Base-by-base conservation (phyloP, 1,284 basidiomycete genomes). In the Leucoagaricus sp. region DNA sequence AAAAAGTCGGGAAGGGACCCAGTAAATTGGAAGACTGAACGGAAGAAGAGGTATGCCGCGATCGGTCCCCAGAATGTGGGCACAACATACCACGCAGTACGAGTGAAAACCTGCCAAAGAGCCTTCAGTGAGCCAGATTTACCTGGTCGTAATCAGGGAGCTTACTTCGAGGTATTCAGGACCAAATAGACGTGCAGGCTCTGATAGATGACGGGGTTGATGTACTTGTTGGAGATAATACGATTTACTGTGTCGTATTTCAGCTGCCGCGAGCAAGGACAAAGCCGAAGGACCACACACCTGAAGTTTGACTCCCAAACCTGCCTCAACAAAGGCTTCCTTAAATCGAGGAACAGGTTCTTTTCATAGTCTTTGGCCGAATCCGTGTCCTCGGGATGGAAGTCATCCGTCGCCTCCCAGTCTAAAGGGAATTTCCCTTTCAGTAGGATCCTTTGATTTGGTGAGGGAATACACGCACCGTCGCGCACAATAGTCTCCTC, bases 151-250 rank as follows among this genome's bases (percentile, higher is more conserved):
- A 26, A 8, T 42, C 19, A 31, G 26, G 29, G n/a, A 28, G 28
- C n/a, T n/a, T 58, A 87, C 89, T 80, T 99, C 96, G 34, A 98
- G 85, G 61, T 87, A 83, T 58, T 82, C 78, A 5, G 88, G 87
- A 15, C 90, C 89, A 70, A 99, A 98, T 61, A 99, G 78, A 60
- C 92, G 86, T 0, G 95, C 95, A 10, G 94, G 89, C 47, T 95
- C 82, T 28, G 88, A 81, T 52, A 97, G 72, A 72, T 99, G 97
- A 48, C 96, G 87, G 6, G 96, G 93, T 73, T 96, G 94, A 73
- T 99, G 96, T 0, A 99, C 94, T 73, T 99, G 96, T 67, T 93
- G 84, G 52, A 99, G 80, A 72, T 99, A 99, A 71, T 97, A 99
- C 21, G 91, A 86, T 79, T 99, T 99, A 67, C 89, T 89, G 64